Base-by-base conservation (phyloP, 202 grass and related monocot genomes). In the Elaeis oleifera region DNA sequence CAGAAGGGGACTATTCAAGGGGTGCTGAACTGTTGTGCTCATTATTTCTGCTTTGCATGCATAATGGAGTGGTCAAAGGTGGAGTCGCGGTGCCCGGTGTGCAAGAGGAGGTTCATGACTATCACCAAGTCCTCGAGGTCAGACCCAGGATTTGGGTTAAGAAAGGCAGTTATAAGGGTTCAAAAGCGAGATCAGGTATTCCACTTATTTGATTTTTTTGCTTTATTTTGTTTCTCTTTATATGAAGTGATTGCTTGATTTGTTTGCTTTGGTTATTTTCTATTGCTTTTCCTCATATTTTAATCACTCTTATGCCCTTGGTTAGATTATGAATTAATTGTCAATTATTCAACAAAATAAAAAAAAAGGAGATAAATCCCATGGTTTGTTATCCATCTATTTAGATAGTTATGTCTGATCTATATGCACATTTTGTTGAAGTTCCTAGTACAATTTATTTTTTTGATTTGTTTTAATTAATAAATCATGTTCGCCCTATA, bases 31-130 rank as follows among this genome's bases (percentile, higher is more conserved):
- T 97, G 88, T 39, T 97, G 92, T 53, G 79, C 88, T 3, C 92
- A 97, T 77, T 97, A 79, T 69, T 97, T 97, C 79, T 97, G 88
- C 69, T 92, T 97, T 16, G 69, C 74, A 0, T 97, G 92, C 58
- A 92, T 97, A 61, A 78, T 97, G 64, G 88, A 89, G 63, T 97
- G 92, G 92, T 92, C 88, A 11, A 97, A 78, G 63, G 92, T 97
- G 57, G 92, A 97, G 53, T 92, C 92, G 19, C 77, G 84, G 61
- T 97, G 92, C 63, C 92, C 92, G 14, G 74, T 97, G 50, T 97
- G 92, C 71, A 97, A 97, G 75, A 75, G 73, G 69, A 70, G 88
- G 53, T 97, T 97, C 65, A 84, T 58, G 29, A 92, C 79, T 8
- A 97, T 97, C 69, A 89, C 92, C 51, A 97, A 89, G 77, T 87